Conservation (phyloP, 2,329 filamentous ascomycete genomes). For the Cladosporium sphaerospermum region DNA sequence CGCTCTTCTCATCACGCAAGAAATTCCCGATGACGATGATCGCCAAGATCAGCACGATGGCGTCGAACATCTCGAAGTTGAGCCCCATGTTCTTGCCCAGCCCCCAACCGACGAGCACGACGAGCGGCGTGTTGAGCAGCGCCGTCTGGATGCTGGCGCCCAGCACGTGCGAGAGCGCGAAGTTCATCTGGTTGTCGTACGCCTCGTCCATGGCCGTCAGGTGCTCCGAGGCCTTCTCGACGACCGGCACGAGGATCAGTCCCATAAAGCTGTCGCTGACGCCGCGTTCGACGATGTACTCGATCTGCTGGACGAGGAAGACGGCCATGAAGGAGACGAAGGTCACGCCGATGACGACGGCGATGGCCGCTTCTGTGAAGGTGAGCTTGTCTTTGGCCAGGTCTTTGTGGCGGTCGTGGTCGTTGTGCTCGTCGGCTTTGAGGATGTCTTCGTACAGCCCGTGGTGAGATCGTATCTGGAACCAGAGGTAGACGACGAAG, state of each 20-base stretch:
- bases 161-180: slow-evolving; percentile 77
- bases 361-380: slow-evolving; percentile 63
- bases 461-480: slow-evolving; percentile 70
- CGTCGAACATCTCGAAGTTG: slow-evolving; percentile 82
- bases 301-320: slow-evolving; percentile 69
- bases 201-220: slow-evolving; percentile 79
- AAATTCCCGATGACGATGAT: slow-evolving; percentile 86
- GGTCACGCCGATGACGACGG: slow-evolving; percentile 57
- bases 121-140: slow-evolving; percentile 76
- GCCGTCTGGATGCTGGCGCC: slow-evolving; percentile 86
- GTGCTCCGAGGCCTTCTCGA: slow-evolving; percentile 82
- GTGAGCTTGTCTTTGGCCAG: slow-evolving; percentile 62
- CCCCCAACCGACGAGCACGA: slow-evolving; percentile 79
- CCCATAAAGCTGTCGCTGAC: slow-evolving; percentile 57
- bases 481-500: slow-evolving; percentile 58
- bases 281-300: slow-evolving; percentile 47
- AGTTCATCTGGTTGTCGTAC: slow-evolving; percentile 70
- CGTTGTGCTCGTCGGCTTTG: slow-evolving; percentile 61
- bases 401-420: slow-evolving; percentile 59
- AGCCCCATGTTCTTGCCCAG: slow-evolving; percentile 64
- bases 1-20: slow-evolving; percentile 78
- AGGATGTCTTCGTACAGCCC: slow-evolving; percentile 72
- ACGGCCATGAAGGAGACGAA: slow-evolving; percentile 70
- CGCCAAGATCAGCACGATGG: slow-evolving; percentile 71
- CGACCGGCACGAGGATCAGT: slow-evolving; percentile 71